These are phyloP conservation scores for Phanerochaete sordida DNA, from an alignment of 768 basidiomycete genomes.

Conservation along the genomic window DNA sequence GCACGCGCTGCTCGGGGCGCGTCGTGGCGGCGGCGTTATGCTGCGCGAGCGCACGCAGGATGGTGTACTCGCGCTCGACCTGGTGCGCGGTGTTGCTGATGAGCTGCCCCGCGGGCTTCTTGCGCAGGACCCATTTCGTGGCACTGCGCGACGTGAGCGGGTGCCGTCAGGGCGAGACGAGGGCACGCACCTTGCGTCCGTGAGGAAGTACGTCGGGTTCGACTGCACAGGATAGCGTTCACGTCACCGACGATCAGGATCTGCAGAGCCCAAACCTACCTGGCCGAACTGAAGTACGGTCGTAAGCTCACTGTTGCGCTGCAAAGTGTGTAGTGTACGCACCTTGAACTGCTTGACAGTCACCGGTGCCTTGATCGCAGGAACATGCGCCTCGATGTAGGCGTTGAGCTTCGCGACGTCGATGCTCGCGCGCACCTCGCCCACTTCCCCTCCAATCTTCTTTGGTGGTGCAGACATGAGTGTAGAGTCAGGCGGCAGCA, in stretches of 20 bases:
- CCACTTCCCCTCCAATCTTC: slow-evolving; percentile 73
- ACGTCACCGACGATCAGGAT: neutral
- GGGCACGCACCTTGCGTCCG: slow-evolving; percentile 58
- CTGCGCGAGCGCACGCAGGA: slow-evolving; percentile 71
- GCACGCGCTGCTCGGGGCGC: slow-evolving; percentile 52
- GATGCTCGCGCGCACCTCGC: slow-evolving; percentile 67
- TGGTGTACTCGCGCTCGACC: slow-evolving; percentile 88
- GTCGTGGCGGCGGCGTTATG: slow-evolving; percentile 63
- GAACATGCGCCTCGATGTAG: slow-evolving; percentile 59
- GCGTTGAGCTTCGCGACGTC: slow-evolving; percentile 58
- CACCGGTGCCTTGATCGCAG: slow-evolving; percentile 59
- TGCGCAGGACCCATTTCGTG: slow-evolving; percentile 71
- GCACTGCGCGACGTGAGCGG: neutral
- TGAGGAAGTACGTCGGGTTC: slow-evolving; percentile 95
- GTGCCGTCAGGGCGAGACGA: neutral
- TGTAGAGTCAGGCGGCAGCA: neutral
- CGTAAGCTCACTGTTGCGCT: too few relatives aligned
- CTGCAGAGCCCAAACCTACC: slow-evolving; percentile 40
- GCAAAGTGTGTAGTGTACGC: too few relatives aligned
- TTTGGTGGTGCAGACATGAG: slow-evolving; percentile 23
- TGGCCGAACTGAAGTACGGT: slow-evolving; percentile 95
- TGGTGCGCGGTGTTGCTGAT: slow-evolving; percentile 92
- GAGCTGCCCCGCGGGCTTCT: slow-evolving; percentile 87
- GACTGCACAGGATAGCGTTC: slow-evolving; percentile 45
- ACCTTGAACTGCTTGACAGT: slow-evolving; percentile 92